Base-by-base conservation (phyloP, 2,329 filamentous ascomycete genomes). In the Fusarium penzigii region DNA sequence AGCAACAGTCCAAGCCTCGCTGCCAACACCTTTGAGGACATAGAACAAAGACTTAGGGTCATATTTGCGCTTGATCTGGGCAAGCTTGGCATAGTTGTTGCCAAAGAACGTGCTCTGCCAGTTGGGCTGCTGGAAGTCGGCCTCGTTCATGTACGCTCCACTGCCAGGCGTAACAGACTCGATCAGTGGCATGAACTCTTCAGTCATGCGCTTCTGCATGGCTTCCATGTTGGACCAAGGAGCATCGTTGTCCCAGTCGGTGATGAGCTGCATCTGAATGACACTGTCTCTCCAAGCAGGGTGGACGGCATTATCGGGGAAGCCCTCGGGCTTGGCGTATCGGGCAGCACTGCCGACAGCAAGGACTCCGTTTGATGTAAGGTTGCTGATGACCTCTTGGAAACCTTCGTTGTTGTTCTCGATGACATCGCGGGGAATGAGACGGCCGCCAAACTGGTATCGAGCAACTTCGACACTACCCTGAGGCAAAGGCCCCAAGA, bases 91-190 rank as follows among this genome's bases (percentile, higher is more conserved):
- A 51, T 81, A 82, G 54, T 80, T 79, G 2, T 20, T 50, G 2
- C 78, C 78, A 52, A 74, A 82, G 57, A 80, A 81, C 3, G 60
- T 65, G 17, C 71, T 39, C 62, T 79, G 68, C 64, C 71, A 81
- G 43, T 75, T 61, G 1, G 68, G 68, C 62, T 79, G 70, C 29
- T 67, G 66, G 39, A 77, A 76, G 61, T 81, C 73, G 1, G 74
- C 79, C 67, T 84, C 80, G 56, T 81, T 82, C 71, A 79, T 70
- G 60, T 81, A 81, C 2, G 72, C 66, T 2, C 75, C 77, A 5
- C 70, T 68, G 0, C 69, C 71, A 0, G 77, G 75, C 0, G 76
- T 76, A 3, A 74, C 67, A 1, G 58, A 61, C 14, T 64, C 63
- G 14, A 70, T 54, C 17, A 64, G 44, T 2, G 66, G 65, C 57